Evolutionary conservation across 768 basidiomycete genomes (phyloP).

Genomic region (Trametes punicea): DNA sequence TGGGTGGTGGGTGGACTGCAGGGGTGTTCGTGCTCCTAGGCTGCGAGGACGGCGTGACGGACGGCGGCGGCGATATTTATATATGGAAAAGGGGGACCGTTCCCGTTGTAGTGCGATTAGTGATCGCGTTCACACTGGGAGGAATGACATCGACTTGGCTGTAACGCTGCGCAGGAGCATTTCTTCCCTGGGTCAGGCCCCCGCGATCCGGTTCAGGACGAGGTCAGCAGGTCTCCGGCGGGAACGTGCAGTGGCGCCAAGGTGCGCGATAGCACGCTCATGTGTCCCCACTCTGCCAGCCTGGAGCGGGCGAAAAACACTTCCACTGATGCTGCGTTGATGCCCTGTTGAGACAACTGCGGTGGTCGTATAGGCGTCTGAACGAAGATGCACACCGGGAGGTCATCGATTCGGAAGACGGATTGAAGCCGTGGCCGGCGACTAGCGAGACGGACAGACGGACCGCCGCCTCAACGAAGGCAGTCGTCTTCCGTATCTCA

Average conservation of each 20-base stretch:
- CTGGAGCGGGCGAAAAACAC: conserved; percentile 4
- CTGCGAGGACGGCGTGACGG: neutral
- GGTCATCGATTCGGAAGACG: neutral
- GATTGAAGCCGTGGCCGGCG: neutral
- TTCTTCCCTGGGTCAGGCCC: conserved; percentile 8
- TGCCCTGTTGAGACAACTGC: neutral
- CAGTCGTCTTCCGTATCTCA: neutral
- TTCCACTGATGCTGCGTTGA: conserved; percentile 6
- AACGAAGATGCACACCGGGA: neutral
- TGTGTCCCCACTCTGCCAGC: conserved; percentile 2
- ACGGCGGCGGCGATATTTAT: conserved; percentile 8
- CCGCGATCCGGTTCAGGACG: conserved; percentile 4
- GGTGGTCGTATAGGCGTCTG: neutral
- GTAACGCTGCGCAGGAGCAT: neutral
- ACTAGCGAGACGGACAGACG: neutral
- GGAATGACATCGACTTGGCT: conserved; percentile 8
- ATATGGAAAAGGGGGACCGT: conserved; percentile 2
- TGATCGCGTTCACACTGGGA: conserved; percentile 10
- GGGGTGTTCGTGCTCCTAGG: neutral
- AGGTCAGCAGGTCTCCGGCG: conserved; percentile 14
- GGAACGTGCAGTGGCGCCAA: conserved; percentile 11
- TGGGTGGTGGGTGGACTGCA: neutral
- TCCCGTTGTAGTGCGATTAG: conserved; percentile 5
- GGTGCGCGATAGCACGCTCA: conserved; percentile 7
- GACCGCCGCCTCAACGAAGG: conserved; percentile 14